These are phyloP conservation scores for Ophiostoma angusticollis DNA, from an alignment of 2,329 filamentous ascomycete genomes.

Conservation along the genomic window DNA sequence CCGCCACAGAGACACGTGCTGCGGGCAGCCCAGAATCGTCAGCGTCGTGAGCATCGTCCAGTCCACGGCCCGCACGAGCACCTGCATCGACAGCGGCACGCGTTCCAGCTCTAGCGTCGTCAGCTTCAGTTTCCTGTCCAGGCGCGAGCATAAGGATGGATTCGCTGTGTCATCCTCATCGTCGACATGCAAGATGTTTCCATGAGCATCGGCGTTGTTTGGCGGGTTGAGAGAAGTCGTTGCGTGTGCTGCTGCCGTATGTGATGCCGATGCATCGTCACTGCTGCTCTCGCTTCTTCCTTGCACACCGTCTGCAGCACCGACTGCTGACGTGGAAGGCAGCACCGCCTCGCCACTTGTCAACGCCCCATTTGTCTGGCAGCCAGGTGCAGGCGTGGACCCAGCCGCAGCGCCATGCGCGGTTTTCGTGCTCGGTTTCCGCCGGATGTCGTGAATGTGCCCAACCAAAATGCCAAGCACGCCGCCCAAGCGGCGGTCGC, in stretches of 20 bases:
- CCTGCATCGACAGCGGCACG: slow-evolving; percentile 56
- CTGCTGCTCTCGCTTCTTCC: too few species aligned
- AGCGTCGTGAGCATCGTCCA: slow-evolving; percentile 60
- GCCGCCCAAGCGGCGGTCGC: slow-evolving; percentile 52
- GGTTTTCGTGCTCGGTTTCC: slow-evolving; percentile 9
- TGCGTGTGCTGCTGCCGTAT: too few species aligned
- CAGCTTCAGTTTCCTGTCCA: slow-evolving; percentile 50
- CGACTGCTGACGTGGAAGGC: too few species aligned
- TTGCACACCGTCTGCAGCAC: too few species aligned
- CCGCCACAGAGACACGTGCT: slow-evolving; percentile 65
- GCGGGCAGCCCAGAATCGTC: slow-evolving; percentile 60
- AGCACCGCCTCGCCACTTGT: too few species aligned
- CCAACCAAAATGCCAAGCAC: slow-evolving; percentile 57
- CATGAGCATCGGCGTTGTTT: background rate
- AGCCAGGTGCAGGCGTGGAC: too few species aligned
- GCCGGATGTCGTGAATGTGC: slow-evolving; percentile 48
- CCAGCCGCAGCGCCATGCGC: too few species aligned
- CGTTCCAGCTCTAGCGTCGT: slow-evolving; percentile 64
- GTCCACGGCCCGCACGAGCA: slow-evolving; percentile 59
- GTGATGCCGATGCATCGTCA: too few species aligned
- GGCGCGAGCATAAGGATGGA: slow-evolving; percentile 2
- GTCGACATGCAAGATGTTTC: background rate
- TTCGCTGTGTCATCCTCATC: background rate
- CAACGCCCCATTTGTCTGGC: too few species aligned
- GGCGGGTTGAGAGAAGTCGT: too few species aligned